These are phyloP conservation scores for Linnemannia elongata DNA, from an alignment of 192 early-diverging fungal species.

Conservation along the genomic window DNA sequence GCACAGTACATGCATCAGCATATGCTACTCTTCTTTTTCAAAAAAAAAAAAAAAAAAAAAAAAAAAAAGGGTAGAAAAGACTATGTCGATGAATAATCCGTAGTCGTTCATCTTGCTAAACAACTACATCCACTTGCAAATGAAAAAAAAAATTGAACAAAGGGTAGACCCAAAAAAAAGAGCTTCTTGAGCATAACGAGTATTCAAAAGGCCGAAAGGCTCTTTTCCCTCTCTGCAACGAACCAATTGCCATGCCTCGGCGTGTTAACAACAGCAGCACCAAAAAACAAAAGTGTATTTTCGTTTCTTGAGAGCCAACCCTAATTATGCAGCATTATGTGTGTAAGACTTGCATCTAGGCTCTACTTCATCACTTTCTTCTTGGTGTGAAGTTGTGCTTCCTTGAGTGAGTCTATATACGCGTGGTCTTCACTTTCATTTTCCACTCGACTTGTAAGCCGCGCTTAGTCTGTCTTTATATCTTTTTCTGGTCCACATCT, in stretches of 20 bases:
- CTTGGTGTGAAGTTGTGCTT: background rate
- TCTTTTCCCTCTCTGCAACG: background rate
- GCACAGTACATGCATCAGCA: background rate
- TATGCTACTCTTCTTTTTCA: background rate
- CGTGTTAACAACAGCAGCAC: background rate
- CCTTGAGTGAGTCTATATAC: background rate
- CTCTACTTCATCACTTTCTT: background rate
- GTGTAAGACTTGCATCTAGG: background rate
- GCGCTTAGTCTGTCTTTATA: no score
- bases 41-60: no score
- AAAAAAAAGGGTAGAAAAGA: no score
- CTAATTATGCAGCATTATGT: background rate
- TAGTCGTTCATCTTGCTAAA: background rate
- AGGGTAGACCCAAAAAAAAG: background rate
- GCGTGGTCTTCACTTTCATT: no score
- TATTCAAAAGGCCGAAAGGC: constrained; percentile 10
- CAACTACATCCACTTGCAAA: background rate
- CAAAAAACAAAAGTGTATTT: background rate
- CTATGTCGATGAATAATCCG: background rate
- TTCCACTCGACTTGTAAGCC: no score
- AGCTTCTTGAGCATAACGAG: background rate
- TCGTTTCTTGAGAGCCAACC: constrained; percentile 2
- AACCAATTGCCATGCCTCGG: constrained; percentile 11
- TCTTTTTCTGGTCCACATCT: no score
- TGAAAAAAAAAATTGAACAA: background rate